Conservation (phyloP, 805 yeast genomes). For the Yamadazyma kitorensis region DNA sequence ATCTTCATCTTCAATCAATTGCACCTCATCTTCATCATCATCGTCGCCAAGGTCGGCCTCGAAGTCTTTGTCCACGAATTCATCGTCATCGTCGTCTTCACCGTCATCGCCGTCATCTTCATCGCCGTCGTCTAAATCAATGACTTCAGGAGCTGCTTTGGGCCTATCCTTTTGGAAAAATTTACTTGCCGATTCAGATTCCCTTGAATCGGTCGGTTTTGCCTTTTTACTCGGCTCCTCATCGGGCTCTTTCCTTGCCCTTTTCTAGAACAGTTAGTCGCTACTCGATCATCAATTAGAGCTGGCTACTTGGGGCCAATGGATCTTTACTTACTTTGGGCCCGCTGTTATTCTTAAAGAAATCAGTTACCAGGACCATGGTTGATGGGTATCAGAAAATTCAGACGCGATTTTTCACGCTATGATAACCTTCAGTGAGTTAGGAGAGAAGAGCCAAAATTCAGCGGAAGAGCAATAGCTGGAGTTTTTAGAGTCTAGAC, state of each 20-base stretch:
- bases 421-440: too few relatives aligned
- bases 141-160: conserved; percentile 12
- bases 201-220: conserved; percentile 3
- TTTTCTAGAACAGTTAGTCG: conserved; percentile 5
- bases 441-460: too few relatives aligned
- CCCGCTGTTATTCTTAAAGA: conserved; percentile 8
- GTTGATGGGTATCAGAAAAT: too few relatives aligned
- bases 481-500: too few relatives aligned
- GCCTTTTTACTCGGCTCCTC: conserved; percentile 3
- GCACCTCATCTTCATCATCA: conserved; percentile 2
- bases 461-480: too few relatives aligned
- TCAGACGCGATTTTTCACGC: too few relatives aligned
- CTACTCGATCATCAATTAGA: neutral
- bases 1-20: conserved; percentile 23
- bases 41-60: conserved; percentile 21
- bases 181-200: conserved; percentile 8
- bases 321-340: conserved; percentile 4
- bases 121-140: conserved; percentile 10
- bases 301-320: conserved; percentile 4
- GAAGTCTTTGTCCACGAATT: conserved; percentile 5
- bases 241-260: neutral
- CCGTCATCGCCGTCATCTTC: conserved; percentile 6
- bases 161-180: conserved; percentile 11
- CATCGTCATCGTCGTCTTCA: conserved; percentile 4
- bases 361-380: conserved; percentile 16